Evolutionary conservation across 352 stramenopile genomes (phyloP).

Genomic region (Phytophthora europaea): DNA sequence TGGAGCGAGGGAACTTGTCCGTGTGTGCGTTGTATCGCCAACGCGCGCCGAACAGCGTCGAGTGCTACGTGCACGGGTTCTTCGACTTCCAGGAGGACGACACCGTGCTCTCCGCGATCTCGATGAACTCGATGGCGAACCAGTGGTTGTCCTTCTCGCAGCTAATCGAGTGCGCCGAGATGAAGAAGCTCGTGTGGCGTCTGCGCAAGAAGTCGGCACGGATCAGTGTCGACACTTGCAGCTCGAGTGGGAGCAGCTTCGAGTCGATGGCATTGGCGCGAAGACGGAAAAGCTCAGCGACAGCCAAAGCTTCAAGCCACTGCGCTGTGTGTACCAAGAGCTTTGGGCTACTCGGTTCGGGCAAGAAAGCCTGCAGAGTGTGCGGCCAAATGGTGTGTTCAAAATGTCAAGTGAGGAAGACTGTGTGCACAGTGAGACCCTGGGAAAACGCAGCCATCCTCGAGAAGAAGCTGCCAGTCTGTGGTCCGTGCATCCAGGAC

Average conservation of each 20-base stretch:
- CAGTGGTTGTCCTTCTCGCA: conserved; percentile 43
- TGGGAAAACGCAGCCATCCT: conserved; percentile 37
- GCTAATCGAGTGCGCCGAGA: conserved; percentile 33
- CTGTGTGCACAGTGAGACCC: conserved; percentile 36
- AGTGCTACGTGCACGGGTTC: conserved; percentile 39
- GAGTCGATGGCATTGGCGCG: conserved; percentile 1
- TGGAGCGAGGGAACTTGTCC: conserved; percentile 43
- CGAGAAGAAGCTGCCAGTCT: conserved; percentile 43
- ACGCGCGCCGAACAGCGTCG: conserved; percentile 27
- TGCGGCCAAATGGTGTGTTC: conserved; percentile 32
- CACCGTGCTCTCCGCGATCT: conserved; percentile 34
- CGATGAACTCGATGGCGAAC: conserved; percentile 41
- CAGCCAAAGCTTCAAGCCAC: conserved; percentile 8
- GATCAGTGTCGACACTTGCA: conserved; percentile 18
- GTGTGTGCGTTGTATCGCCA: conserved; percentile 43
- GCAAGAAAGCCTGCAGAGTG: conserved; percentile 30
- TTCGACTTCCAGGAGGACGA: conserved; percentile 42
- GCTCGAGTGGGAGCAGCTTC: conserved; percentile 25
- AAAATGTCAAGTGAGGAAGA: conserved; percentile 37
- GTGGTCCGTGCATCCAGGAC: conserved; percentile 36
- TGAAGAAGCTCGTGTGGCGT: conserved; percentile 44
- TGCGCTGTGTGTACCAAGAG: conserved; percentile 41
- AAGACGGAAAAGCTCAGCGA: conserved; percentile 12
- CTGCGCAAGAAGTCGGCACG: conserved; percentile 31
- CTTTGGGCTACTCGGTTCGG: conserved; percentile 17